Percentiles rank a stretch among this genome's conserved stretches.
Conservation (phyloP, 202 grass and related monocot genomes). For the Brachypodium distachyon region DNA sequence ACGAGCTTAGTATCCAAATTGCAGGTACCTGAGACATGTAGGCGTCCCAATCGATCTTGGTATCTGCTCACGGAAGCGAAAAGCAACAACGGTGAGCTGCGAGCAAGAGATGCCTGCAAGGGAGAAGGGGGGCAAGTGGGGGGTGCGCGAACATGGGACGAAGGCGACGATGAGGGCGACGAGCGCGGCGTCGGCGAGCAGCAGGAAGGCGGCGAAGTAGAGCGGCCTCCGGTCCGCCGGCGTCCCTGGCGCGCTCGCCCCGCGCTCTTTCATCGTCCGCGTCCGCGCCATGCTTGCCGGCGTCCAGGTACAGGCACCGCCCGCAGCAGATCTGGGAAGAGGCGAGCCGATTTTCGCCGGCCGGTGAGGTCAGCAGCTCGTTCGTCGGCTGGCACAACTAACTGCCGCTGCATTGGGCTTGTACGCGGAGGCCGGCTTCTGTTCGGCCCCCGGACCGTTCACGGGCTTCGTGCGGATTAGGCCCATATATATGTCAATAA, state of each 20-base stretch:
- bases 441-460: too few relatives aligned
- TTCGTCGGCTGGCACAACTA: too few relatives aligned
- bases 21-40: conserved; percentile 91
- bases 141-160: conserved; percentile 51
- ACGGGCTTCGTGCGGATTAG: too few relatives aligned
- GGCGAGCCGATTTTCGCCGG: neutral
- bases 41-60: conserved; percentile 97
- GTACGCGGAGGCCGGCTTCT: too few relatives aligned
- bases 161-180: conserved; percentile 64
- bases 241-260: neutral
- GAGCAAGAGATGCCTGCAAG: neutral
- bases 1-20: neutral
- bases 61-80: conserved; percentile 46
- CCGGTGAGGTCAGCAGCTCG: neutral
- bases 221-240: neutral
- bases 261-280: neutral
- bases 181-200: conserved; percentile 63
- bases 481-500: too few relatives aligned
- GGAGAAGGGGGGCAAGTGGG: neutral
- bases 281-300: conserved; percentile 22
- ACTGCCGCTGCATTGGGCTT: too few relatives aligned
- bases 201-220: conserved; percentile 42
- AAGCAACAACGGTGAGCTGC: neutral
- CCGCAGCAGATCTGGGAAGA: conserved; percentile 23
- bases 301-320: neutral